Conservation (phyloP, 306 rosid species). For the Medicago ruthenica region DNA sequence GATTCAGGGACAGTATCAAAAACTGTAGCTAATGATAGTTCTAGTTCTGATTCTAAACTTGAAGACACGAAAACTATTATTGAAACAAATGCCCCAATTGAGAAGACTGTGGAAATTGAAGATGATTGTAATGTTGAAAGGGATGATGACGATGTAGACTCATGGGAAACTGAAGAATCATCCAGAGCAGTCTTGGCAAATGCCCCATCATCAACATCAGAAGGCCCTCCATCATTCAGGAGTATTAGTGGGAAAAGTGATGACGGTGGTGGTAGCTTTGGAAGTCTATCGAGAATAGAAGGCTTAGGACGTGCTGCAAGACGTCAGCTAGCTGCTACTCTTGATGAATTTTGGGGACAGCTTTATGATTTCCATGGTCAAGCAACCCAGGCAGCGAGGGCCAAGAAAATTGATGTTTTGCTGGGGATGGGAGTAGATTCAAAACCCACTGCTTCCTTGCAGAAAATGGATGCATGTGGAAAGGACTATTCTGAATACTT, state of each 20-base stretch:
- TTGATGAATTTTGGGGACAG: conserved; percentile 92
- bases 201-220: conserved; percentile 60
- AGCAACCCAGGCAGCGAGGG: conserved; percentile 67
- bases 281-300: conserved; percentile 91
- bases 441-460: conserved; percentile 49
- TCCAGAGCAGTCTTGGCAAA: conserved; percentile 58
- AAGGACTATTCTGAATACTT: conserved; percentile 59
- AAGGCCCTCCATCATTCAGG: conserved; percentile 91
- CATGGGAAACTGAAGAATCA: conserved; percentile 79
- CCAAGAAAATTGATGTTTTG: conserved; percentile 69
- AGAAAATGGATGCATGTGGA: conserved; percentile 59
- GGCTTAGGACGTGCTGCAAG: conserved; percentile 98
- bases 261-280: conserved; percentile 82
- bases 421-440: conserved; percentile 59
- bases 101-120: conserved; percentile 63
- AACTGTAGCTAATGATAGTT: conserved; percentile 50
- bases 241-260: conserved; percentile 90
- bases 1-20: conserved; percentile 54
- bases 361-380: conserved; percentile 83
- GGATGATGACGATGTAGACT: conserved; percentile 78
- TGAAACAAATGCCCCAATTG: conserved; percentile 53
- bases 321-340: conserved; percentile 79
- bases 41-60: conserved; percentile 53
- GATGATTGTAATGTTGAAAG: conserved; percentile 60
- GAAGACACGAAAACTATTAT: conserved; percentile 40